phyloP scores from a whole-genome alignment of 306 rosid species.

The Hippophae tibetana region DNA sequence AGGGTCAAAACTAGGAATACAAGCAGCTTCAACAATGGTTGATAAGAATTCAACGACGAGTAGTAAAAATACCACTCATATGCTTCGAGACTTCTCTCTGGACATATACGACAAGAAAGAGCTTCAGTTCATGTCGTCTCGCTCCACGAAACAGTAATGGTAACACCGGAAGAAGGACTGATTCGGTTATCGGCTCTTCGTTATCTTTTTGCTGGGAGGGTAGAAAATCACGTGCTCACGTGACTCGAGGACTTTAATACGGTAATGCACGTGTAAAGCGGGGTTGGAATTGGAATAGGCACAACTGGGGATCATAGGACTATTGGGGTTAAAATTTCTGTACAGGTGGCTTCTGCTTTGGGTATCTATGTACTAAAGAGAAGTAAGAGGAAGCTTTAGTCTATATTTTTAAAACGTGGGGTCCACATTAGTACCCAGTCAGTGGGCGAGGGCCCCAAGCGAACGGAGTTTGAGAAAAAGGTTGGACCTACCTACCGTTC shows the following conservation, averaged over 20 bases:
- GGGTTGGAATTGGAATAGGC: slow-evolving; percentile 21
- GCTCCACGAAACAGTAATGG: slow-evolving; percentile 30
- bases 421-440: slow-evolving; percentile 3
- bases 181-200: too few species aligned
- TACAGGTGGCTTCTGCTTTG: not conserved
- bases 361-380: slow-evolving; percentile 14
- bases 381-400: not conserved
- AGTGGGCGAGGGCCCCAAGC: slow-evolving; percentile 29
- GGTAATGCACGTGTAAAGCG: slow-evolving; percentile 23
- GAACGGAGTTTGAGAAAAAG: not conserved
- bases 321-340: slow-evolving; percentile 16
- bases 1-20: slow-evolving; percentile 18
- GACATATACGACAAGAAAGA: slow-evolving; percentile 60
- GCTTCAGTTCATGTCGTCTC: slow-evolving; percentile 57
- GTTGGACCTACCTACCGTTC: slow-evolving; percentile 12
- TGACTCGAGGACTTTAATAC: slow-evolving; percentile 21
- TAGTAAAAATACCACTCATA: slow-evolving; percentile 23
- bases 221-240: slow-evolving; percentile 49
- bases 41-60: slow-evolving; percentile 1
- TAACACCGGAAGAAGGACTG: too few species aligned
- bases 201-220: too few species aligned
- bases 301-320: slow-evolving; percentile 24
- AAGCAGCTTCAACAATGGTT: slow-evolving; percentile 5
- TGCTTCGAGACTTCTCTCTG: slow-evolving; percentile 55
- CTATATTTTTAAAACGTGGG: not conserved